Evolutionary conservation across 1,284 basidiomycete species (phyloP).

Genomic region (Pseudozyma tsukubaensis): DNA sequence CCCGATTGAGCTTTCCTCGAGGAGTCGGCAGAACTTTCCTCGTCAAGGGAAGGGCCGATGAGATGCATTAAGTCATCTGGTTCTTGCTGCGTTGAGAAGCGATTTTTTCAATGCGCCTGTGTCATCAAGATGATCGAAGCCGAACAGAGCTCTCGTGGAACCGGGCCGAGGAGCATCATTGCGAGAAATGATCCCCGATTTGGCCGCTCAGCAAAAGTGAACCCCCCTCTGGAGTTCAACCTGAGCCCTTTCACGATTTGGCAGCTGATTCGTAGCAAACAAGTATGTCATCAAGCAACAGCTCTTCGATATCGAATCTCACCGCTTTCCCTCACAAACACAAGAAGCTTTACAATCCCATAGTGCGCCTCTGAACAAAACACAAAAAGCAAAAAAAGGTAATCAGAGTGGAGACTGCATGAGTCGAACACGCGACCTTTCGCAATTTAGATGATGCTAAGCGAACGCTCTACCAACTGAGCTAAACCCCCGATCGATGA

Average conservation of each 20-base stretch:
- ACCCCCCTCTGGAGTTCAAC: too few relatives aligned
- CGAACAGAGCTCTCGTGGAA: too few relatives aligned
- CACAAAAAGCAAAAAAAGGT: constrained; percentile 9
- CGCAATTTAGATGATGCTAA: constrained; percentile 55
- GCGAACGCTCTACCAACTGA: constrained; percentile 62
- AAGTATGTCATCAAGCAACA: too few relatives aligned
- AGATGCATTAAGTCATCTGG: neutral
- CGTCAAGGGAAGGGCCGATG: neutral
- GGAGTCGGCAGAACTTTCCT: neutral
- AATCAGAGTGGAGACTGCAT: constrained; percentile 50
- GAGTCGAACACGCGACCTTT: constrained; percentile 63
- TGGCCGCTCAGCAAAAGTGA: too few relatives aligned
- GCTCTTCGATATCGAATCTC: too few relatives aligned
- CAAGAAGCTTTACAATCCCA: neutral
- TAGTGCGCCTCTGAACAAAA: neutral
- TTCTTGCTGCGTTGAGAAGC: neutral
- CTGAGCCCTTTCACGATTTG: too few relatives aligned
- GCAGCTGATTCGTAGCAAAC: too few relatives aligned
- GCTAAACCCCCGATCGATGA: constrained; percentile 50
- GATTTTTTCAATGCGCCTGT: too few relatives aligned
- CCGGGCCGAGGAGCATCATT: too few relatives aligned
- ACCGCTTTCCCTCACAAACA: neutral
- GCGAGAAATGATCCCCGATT: too few relatives aligned
- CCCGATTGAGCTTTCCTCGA: constrained; percentile 1
- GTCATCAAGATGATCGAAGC: too few relatives aligned